Evolutionary conservation across 2,329 filamentous ascomycete species (phyloP).

Genomic region (Aureobasidium zeae): DNA sequence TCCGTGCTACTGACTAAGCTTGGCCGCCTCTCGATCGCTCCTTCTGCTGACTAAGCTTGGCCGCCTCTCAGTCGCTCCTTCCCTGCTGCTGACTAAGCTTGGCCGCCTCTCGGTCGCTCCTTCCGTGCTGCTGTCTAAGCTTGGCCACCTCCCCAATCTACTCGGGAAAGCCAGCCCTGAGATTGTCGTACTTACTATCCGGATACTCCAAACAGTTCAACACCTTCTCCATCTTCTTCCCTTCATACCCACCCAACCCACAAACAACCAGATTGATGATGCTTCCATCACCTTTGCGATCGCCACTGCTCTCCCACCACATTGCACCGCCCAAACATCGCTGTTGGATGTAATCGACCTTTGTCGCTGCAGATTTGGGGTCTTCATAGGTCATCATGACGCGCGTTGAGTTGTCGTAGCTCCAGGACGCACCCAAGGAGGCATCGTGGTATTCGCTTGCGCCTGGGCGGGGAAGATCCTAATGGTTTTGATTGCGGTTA

Average conservation of each 20-base stretch:
- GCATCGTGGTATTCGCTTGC: conserved; percentile 46
- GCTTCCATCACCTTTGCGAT: conserved; percentile 55
- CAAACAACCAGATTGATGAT: conserved; percentile 45
- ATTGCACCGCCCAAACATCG: conserved; percentile 74
- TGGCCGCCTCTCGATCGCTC: background rate
- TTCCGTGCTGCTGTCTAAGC: background rate
- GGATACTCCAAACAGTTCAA: conserved; percentile 45
- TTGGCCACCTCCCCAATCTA: background rate
- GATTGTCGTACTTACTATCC: conserved; percentile 45
- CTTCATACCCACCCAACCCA: conserved; percentile 32
- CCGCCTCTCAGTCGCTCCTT: background rate
- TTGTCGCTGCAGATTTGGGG: conserved; percentile 54
- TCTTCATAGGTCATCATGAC: conserved; percentile 72
- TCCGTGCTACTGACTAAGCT: too few relatives aligned
- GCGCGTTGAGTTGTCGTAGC: conserved; percentile 54
- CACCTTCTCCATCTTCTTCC: conserved; percentile 37
- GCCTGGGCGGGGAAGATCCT: conserved; percentile 59
- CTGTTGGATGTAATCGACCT: conserved; percentile 61
- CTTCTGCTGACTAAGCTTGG: background rate
- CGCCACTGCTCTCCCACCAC: conserved; percentile 90
- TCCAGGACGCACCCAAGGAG: conserved; percentile 62
- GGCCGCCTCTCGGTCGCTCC: background rate
- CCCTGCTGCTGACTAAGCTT: background rate
- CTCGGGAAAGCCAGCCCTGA: conserved; percentile 36
- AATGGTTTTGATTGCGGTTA: background rate